Base-by-base conservation (phyloP, 2,329 filamentous ascomycete species). In the Nigrograna mackinnonii region DNA sequence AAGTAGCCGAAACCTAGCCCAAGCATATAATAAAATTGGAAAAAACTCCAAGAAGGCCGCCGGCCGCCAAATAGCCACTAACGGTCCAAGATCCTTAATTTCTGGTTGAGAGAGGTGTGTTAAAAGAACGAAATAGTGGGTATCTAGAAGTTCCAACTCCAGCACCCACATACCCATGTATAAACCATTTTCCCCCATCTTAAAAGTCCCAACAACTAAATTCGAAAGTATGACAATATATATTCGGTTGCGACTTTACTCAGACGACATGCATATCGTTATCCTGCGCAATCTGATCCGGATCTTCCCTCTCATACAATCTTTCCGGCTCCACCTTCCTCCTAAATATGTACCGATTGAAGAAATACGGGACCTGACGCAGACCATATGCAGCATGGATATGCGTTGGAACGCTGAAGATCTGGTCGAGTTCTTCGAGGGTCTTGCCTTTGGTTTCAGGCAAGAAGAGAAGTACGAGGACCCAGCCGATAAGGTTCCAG, bases 401-500 rank as follows among this genome's bases (percentile, higher is more conserved):
- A n/a, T n/a, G n/a, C n/a, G 9, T 20, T 17, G n/a, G 21, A 22
- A 7, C 4, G 17, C 35, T 11, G 19, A 12, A 16, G 17, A 6
- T 5, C 33, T 13, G 5, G n/a, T 22, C 5, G 28, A 32, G 17
- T n/a, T n/a, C n/a, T n/a, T n/a, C n/a, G n/a, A n/a, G n/a, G n/a
- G n/a, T n/a, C n/a, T n/a, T n/a, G n/a, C n/a, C n/a, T n/a, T n/a
- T n/a, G n/a, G n/a, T n/a, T n/a, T n/a, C n/a, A n/a, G 24, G 24
- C 14, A n/a, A n/a, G n/a, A n/a, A n/a, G 9, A 79, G 45, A 69
- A 75, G 54, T 60, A 71, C 69, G 59, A 77, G 67, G 61, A 77
- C 17, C 68, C 76, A 79, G 2, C 75, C 76, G 9, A 78, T 59
- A 3, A 79, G 30, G 57, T 77, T 79, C 68, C 77, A 75, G 2